These are phyloP conservation scores for Dendrocalamus latiflorus DNA, from an alignment of 202 grass and related monocot genomes.

Conservation along the genomic window DNA sequence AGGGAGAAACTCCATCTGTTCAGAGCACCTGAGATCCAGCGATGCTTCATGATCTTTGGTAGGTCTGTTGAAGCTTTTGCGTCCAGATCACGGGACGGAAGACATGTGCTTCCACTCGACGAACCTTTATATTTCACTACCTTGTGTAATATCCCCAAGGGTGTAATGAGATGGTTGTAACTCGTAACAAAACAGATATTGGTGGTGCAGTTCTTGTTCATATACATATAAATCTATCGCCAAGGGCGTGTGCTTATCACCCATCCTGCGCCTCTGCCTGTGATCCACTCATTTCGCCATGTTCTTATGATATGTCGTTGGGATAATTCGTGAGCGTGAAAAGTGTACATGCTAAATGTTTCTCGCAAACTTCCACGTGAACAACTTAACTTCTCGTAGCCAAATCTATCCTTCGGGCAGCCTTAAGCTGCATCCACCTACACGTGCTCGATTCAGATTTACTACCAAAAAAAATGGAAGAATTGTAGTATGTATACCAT, in stretches of 20 bases:
- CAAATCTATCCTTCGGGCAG: no score
- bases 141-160: background rate
- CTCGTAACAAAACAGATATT: background rate
- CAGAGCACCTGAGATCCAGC: conserved; percentile 23
- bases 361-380: background rate
- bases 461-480: no score
- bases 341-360: no score
- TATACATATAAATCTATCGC: background rate
- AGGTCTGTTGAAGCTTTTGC: background rate
- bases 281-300: no score
- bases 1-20: background rate
- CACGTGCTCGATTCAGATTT: no score
- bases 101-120: background rate
- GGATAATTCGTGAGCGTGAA: no score
- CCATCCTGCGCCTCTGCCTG: no score
- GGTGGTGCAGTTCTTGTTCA: background rate
- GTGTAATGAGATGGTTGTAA: conserved; percentile 3
- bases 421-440: no score
- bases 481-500: no score
- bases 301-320: no score
- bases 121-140: background rate
- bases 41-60: conserved; percentile 12
- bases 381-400: no score
- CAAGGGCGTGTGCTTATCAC: no score
- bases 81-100: conserved; percentile 17